These are phyloP conservation scores for Heracleum sosnowskyi DNA, from an alignment of 129 eudicot species.

Conservation along the genomic window DNA sequence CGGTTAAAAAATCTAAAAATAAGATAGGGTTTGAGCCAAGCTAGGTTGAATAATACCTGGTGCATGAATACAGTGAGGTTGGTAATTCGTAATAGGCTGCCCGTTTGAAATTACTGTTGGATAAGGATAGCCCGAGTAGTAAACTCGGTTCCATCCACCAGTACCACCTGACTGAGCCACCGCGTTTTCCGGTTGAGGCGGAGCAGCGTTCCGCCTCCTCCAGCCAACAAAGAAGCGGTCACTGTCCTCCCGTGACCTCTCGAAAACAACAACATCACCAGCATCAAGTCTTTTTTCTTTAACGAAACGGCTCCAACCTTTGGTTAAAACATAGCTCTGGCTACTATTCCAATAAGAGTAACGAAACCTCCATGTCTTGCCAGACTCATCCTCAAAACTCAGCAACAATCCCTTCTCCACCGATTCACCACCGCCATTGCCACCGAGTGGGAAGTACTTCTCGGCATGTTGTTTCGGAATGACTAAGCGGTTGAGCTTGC, in stretches of 20 bases:
- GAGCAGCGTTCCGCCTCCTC: conserved; percentile 39
- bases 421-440: conserved; percentile 16
- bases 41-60: conserved; percentile 20
- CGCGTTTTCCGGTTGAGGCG: conserved; percentile 15
- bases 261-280: conserved; percentile 70
- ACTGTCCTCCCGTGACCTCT: conserved; percentile 35
- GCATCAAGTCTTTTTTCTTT: conserved; percentile 81
- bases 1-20: neutral
- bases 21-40: conserved; percentile 22
- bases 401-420: conserved; percentile 45
- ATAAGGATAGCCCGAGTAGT: conserved; percentile 42
- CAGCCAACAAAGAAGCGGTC: conserved; percentile 71
- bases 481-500: conserved; percentile 87
- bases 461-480: conserved; percentile 93
- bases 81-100: conserved; percentile 28
- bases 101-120: conserved; percentile 31
- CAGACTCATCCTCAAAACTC: conserved; percentile 70
- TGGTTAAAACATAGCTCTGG: conserved; percentile 88
- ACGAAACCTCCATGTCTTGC: conserved; percentile 73
- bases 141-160: conserved; percentile 38
- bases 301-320: conserved; percentile 96
- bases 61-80: conserved; percentile 60
- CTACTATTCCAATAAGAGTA: conserved; percentile 96
- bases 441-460: conserved; percentile 60
- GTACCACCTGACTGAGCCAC: conserved; percentile 19